Base-by-base conservation (phyloP, 2,329 filamentous ascomycete species). In the Ophiostoma australiae region DNA sequence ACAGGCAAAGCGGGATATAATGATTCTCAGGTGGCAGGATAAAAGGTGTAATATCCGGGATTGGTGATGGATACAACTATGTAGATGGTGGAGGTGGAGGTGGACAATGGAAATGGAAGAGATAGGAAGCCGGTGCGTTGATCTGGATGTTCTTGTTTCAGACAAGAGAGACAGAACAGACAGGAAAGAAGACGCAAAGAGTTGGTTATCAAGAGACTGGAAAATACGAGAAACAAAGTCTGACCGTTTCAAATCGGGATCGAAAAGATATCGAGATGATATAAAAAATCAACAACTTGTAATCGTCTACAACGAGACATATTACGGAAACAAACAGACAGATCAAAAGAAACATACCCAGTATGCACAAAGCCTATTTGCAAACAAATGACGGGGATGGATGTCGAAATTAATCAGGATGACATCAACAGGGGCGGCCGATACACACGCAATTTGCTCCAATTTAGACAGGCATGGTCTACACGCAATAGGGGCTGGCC, bases 1-100 rank as follows among this genome's bases (percentile, higher is more conserved):
- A 72, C 17, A 68, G 71, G 71, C 69, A 72, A 70, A 69, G 69
- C 69, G 67, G 69, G 52, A 58, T 58, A 15, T 11, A 15, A 55
- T 55, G 58, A 68, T 41, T 10, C 35, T 35, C 10, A 69, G 35
- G 23, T 23, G 63, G 15, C 17, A 48, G 31, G 27, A 20, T 33
- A 35, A 65, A 65, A 37, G 35, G 35, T 37, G 35, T n/a, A 39
- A 39, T 66, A 66, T 37, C 63, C 33, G 63, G 11, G 63, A 27
- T 8, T 58, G 1, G 27, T 31, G 27, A 31, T 31, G 27, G 27
- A 31, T 31, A 31, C 27, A 31, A 31, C 27, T 31, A 31, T 31
- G 27, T 31, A 31, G n/a, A 7, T 58, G 52, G 52, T 58, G 52
- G n/a, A 58, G n/a, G n/a, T 17, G 20, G n/a, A 27, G 5, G 10